Conservation (phyloP, 805 yeast genomes). For the Candida wancherniae region DNA sequence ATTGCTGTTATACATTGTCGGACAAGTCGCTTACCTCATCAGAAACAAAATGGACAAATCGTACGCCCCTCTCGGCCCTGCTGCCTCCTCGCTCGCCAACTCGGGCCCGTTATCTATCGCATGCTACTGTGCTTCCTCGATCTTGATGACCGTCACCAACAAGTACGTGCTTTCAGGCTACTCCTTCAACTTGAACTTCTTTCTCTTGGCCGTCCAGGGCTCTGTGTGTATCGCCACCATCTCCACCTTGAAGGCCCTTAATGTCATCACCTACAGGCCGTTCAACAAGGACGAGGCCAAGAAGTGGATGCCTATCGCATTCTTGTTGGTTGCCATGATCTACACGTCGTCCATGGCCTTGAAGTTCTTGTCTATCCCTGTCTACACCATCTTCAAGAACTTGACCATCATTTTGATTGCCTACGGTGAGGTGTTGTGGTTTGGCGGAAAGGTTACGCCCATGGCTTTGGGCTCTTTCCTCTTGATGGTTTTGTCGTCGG, state of each 20-base stretch:
- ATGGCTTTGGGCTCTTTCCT: conserved; percentile 87
- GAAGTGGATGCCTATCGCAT: conserved; percentile 93
- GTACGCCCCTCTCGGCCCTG: conserved; percentile 19
- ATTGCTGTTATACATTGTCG: conserved; percentile 34
- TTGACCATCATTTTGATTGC: conserved; percentile 95
- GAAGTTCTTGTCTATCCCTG: conserved; percentile 87
- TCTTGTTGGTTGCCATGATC: conserved; percentile 86
- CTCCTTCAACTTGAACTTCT: conserved; percentile 74
- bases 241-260: conserved; percentile 63
- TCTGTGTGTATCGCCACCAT: conserved; percentile 76
- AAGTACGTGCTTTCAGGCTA: conserved; percentile 83
- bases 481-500: conserved; percentile 92
- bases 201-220: conserved; percentile 84
- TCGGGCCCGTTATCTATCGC: conserved; percentile 66
- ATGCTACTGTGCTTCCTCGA: conserved; percentile 89
- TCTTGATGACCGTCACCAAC: conserved; percentile 95
- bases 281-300: conserved; percentile 83
- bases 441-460: conserved; percentile 85
- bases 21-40: conserved; percentile 30
- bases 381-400: conserved; percentile 96
- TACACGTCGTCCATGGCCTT: conserved; percentile 95
- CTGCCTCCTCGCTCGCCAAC: conserved; percentile 38
- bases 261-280: conserved; percentile 80
- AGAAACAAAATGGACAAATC: conserved; percentile 35
- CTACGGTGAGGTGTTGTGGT: conserved; percentile 97